These are phyloP conservation scores for Camelina sativa DNA, from an alignment of 345 rosid species.

Conservation along the genomic window DNA sequence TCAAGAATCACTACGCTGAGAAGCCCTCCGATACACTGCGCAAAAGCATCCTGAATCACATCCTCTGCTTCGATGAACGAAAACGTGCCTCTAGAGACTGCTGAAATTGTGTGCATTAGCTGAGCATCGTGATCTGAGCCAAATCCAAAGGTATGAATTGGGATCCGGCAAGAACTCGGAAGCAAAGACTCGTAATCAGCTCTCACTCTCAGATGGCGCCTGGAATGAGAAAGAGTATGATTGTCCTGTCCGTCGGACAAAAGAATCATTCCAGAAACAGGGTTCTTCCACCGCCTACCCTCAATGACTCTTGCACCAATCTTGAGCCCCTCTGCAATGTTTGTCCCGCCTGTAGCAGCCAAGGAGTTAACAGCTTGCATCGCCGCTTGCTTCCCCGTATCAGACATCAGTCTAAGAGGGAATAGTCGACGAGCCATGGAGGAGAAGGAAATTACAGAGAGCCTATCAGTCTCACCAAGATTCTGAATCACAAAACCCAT, in stretches of 20 bases:
- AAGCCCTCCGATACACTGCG: conserved; percentile 97
- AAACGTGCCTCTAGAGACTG: conserved; percentile 84
- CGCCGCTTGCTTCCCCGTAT: conserved; percentile 70
- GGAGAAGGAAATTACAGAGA: conserved; percentile 87
- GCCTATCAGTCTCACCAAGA: conserved; percentile 84
- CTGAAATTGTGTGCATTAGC: conserved; percentile 81
- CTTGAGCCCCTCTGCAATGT: conserved; percentile 85
- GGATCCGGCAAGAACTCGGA: conserved; percentile 57
- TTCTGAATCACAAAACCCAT: conserved; percentile 91
- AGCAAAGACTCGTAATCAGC: conserved; percentile 64
- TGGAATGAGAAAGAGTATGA: conserved; percentile 49
- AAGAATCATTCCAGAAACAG: conserved; percentile 78
- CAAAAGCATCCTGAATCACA: conserved; percentile 93
- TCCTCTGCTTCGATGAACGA: conserved; percentile 87
- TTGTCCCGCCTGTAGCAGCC: conserved; percentile 78
- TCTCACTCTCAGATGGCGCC: conserved; percentile 44
- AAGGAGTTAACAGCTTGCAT: conserved; percentile 77
- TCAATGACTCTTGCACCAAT: conserved; percentile 78
- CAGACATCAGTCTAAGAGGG: conserved; percentile 77
- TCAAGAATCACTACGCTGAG: conserved; percentile 87
- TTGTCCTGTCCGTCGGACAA: conserved; percentile 94
- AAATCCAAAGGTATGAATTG: conserved; percentile 93
- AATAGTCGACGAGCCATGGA: conserved; percentile 76
- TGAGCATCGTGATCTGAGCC: conserved; percentile 91
- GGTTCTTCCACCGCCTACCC: conserved; percentile 76